Evolutionary conservation across 495 filamentous ascomycete genomes (phyloP).

Genomic region (Durotheca rogersii): DNA sequence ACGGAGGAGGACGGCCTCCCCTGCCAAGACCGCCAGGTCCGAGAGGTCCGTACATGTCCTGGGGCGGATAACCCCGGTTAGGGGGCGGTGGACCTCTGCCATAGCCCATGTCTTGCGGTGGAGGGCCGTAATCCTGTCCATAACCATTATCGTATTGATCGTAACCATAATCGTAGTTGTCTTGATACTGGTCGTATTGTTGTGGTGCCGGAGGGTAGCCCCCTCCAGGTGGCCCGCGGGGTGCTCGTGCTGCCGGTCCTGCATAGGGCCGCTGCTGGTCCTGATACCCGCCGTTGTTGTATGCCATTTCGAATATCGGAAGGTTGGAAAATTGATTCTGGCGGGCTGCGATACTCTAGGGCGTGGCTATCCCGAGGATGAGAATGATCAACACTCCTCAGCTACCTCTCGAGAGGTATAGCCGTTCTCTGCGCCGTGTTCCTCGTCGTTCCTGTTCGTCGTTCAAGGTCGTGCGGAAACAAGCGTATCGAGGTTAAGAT

Average conservation of each 20-base stretch:
- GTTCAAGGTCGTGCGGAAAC: background rate
- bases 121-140: slow-evolving; percentile 40
- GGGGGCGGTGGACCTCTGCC: slow-evolving; percentile 51
- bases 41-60: slow-evolving; percentile 50
- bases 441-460: too few species aligned
- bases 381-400: background rate
- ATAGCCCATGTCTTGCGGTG: slow-evolving; percentile 50
- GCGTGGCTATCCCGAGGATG: background rate
- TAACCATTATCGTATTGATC: slow-evolving; percentile 52
- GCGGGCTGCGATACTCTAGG: background rate
- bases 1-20: slow-evolving; percentile 42
- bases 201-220: slow-evolving; percentile 50
- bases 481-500: background rate
- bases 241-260: slow-evolving; percentile 46
- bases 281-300: slow-evolving; percentile 51
- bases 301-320: slow-evolving; percentile 40
- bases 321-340: background rate
- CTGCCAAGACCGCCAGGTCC: slow-evolving; percentile 43
- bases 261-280: slow-evolving; percentile 49
- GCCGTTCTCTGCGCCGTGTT: slow-evolving; percentile 11
- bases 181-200: slow-evolving; percentile 52
- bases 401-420: slow-evolving; percentile 7
- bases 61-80: slow-evolving; percentile 50
- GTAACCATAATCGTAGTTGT: slow-evolving; percentile 55
- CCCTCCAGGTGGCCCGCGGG: slow-evolving; percentile 29